Percentiles rank a stretch among this genome's conserved stretches.
Conservation (phyloP, 2,329 filamentous ascomycete species). For the Alternaria ethzedia region DNA sequence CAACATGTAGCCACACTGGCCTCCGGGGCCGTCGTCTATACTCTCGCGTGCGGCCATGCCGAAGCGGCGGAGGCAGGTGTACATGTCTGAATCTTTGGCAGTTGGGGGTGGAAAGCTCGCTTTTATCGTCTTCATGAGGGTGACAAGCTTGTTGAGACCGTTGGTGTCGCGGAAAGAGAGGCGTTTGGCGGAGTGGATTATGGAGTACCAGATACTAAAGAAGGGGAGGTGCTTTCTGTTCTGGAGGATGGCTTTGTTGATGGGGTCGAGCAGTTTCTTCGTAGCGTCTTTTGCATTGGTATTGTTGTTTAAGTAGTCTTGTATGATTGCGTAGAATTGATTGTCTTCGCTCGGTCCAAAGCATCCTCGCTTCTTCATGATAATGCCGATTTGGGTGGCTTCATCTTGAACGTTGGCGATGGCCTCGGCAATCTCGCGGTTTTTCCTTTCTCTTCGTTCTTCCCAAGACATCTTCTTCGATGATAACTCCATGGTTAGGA, state of each 20-base stretch:
- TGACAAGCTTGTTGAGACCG: not conserved
- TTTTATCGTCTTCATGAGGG: not conserved
- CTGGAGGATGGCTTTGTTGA: not conserved
- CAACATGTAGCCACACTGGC: not conserved
- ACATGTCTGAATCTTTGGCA: not conserved
- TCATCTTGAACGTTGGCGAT: slow-evolving; percentile 3
- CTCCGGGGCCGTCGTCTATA: not conserved
- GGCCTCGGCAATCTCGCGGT: not conserved
- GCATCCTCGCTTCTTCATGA: not conserved
- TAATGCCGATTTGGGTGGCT: slow-evolving; percentile 4
- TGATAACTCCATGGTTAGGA: too few relatives aligned
- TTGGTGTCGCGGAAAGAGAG: slow-evolving; percentile 1
- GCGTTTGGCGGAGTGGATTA: slow-evolving; percentile 6
- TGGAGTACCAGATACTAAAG: not conserved
- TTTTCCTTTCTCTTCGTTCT: not conserved
- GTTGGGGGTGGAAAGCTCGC: not conserved
- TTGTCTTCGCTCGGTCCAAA: not conserved
- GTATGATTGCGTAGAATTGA: not conserved
- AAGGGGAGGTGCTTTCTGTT: not conserved
- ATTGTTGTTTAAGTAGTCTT: not conserved
- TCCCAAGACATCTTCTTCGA: not conserved
- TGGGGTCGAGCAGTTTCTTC: not conserved
- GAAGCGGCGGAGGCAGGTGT: not conserved
- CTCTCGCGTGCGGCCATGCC: not conserved
- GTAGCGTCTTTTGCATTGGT: not conserved